A percentile compares a stretch with the other conserved stretches of the same genome.
Evolutionary conservation across 805 yeast species (phyloP).

Genomic region (Pichia eremophila): DNA sequence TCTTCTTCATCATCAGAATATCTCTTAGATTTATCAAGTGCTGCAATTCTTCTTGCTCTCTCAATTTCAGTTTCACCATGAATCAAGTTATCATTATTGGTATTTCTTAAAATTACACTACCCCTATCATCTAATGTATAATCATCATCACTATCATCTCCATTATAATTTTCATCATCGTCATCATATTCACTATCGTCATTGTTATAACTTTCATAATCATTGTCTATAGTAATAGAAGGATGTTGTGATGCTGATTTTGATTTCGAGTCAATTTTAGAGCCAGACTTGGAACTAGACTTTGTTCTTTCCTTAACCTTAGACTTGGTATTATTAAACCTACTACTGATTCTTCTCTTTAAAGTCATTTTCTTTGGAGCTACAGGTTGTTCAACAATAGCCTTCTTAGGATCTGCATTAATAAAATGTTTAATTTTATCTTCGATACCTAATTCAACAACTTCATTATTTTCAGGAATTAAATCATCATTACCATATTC

Average conservation of each 20-base stretch:
- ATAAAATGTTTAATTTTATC: conserved; percentile 19
- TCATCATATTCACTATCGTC: conserved; percentile 12
- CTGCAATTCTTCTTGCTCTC: conserved; percentile 23
- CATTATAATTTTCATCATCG: conserved; percentile 9
- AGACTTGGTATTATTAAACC: not conserved
- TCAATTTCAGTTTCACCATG: conserved; percentile 19
- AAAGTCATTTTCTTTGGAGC: not conserved
- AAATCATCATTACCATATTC: conserved; percentile 14
- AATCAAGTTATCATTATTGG: not conserved
- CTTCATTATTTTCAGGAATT: conserved; percentile 12
- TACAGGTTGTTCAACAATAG: conserved; percentile 11
- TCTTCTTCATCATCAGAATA: conserved; percentile 32
- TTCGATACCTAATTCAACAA: conserved; percentile 16
- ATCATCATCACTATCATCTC: conserved; percentile 13
- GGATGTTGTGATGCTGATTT: not conserved
- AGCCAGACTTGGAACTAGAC: not conserved
- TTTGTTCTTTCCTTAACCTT: not conserved
- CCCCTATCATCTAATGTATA: conserved; percentile 3
- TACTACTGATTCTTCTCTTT: not conserved
- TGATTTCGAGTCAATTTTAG: not conserved
- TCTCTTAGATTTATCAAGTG: conserved; percentile 19
- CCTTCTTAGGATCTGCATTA: conserved; percentile 17
- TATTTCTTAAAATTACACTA: not conserved
- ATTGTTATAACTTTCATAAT: not conserved
- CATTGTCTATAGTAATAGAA: not conserved